Percentiles rank a stretch among this genome's conserved stretches.
Evolutionary conservation across 805 yeast genomes (phyloP).

Genomic region (Brettanomyces nanus): DNA sequence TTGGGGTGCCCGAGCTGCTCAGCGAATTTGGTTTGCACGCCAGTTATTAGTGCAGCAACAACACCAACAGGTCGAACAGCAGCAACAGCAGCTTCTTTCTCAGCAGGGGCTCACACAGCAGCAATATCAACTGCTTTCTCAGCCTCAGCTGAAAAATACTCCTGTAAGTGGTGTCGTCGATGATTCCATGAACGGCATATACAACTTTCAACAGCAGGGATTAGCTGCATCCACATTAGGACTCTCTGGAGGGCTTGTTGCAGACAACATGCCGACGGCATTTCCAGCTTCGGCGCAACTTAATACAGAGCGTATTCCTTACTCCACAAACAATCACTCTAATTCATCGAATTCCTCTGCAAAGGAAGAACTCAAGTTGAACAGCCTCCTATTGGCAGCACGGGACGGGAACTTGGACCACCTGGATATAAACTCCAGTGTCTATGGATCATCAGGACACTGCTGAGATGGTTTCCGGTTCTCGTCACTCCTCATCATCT

Average conservation of each 20-base stretch:
- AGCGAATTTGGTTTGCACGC: conserved; percentile 29
- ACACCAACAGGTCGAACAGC: conserved; percentile 2
- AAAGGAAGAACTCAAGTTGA: conserved; percentile 30
- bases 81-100: conserved; percentile 21
- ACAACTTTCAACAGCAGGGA: too few relatives aligned
- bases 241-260: conserved; percentile 18
- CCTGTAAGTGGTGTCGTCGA: conserved; percentile 8
- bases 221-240: too few relatives aligned
- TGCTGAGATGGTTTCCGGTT: too few relatives aligned
- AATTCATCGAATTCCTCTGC: conserved; percentile 6
- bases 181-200: conserved; percentile 14
- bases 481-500: background rate
- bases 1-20: conserved; percentile 70
- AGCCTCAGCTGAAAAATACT: conserved; percentile 4
- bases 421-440: conserved; percentile 35
- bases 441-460: conserved; percentile 16
- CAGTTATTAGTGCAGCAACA: conserved; percentile 24
- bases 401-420: conserved; percentile 44
- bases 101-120: conserved; percentile 13
- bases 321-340: conserved; percentile 15
- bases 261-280: too few relatives aligned
- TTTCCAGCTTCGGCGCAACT: conserved; percentile 4
- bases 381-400: conserved; percentile 37
- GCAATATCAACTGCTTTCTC: conserved; percentile 10
- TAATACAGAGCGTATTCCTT: conserved; percentile 21